Conservation (phyloP, 2,329 filamentous ascomycete species). For the Beauveria sp. region DNA sequence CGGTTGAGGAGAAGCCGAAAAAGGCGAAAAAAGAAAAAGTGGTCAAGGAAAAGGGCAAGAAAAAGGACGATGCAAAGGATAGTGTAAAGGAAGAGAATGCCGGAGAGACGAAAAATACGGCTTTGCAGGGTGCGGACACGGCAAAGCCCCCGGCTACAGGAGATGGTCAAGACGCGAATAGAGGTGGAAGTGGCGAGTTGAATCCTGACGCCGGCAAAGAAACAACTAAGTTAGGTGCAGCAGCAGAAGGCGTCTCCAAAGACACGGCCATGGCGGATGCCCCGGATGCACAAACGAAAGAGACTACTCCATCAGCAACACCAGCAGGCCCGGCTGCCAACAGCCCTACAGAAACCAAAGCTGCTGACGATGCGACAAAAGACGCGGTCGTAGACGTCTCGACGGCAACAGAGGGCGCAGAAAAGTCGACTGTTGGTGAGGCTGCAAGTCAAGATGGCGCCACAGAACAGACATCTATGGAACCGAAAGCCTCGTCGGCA, state of each 20-base stretch:
- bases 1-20: constrained; percentile 55
- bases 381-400: background rate
- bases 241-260: background rate
- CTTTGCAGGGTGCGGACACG: background rate
- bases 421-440: background rate
- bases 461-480: background rate
- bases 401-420: background rate
- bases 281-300: background rate
- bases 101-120: constrained; percentile 1
- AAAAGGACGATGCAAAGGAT: constrained; percentile 19
- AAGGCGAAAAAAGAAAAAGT: constrained; percentile 43
- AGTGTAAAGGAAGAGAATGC: constrained; percentile 11
- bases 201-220: background rate
- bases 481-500: background rate
- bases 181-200: background rate
- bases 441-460: background rate
- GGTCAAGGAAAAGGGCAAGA: constrained; percentile 26
- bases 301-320: background rate
- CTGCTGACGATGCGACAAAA: background rate
- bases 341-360: background rate
- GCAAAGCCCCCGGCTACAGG: background rate
- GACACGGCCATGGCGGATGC: background rate
- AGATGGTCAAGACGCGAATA: background rate
- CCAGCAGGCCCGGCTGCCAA: background rate
- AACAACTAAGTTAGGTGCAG: background rate